A percentile compares a stretch with the other conserved stretches of the same genome.
phyloP scores from a whole-genome alignment of 2,329 filamentous ascomycete genomes.

The Exophiala sp. region DNA sequence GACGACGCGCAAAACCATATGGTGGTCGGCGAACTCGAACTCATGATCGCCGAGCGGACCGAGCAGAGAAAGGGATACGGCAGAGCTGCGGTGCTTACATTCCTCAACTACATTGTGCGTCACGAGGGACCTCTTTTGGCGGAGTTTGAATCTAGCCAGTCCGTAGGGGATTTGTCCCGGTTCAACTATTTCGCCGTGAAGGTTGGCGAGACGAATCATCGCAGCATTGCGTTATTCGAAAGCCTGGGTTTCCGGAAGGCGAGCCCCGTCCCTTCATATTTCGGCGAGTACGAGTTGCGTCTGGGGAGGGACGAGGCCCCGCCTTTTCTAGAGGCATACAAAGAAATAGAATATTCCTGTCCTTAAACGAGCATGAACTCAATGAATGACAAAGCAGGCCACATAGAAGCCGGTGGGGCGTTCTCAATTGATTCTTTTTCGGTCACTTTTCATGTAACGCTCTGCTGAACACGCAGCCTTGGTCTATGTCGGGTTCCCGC shows the following conservation, averaged over 20 bases:
- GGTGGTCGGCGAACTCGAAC: conserved; percentile 66
- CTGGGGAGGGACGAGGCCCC: conserved; percentile 18
- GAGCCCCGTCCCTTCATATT: conserved; percentile 53
- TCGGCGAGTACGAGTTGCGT: conserved; percentile 61
- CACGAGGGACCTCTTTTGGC: conserved; percentile 51
- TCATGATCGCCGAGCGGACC: conserved; percentile 67
- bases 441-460: background rate
- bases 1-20: conserved; percentile 28
- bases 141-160: conserved; percentile 45
- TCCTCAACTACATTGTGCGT: conserved; percentile 62
- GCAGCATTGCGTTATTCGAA: conserved; percentile 57
- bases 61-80: conserved; percentile 61
- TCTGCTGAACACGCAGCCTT: background rate
- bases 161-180: background rate
- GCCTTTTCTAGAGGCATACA: conserved; percentile 30
- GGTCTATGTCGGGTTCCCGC: background rate
- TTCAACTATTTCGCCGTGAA: conserved; percentile 54
- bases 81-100: conserved; percentile 56
- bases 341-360: conserved; percentile 35
- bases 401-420: background rate
- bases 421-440: background rate
- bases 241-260: conserved; percentile 52
- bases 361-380: background rate
- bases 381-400: background rate
- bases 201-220: conserved; percentile 52